A percentile compares a stretch with the other conserved stretches of the same genome.
phyloP scores from a whole-genome alignment of 2,329 filamentous ascomycete genomes.

The Aphanocladium album region DNA sequence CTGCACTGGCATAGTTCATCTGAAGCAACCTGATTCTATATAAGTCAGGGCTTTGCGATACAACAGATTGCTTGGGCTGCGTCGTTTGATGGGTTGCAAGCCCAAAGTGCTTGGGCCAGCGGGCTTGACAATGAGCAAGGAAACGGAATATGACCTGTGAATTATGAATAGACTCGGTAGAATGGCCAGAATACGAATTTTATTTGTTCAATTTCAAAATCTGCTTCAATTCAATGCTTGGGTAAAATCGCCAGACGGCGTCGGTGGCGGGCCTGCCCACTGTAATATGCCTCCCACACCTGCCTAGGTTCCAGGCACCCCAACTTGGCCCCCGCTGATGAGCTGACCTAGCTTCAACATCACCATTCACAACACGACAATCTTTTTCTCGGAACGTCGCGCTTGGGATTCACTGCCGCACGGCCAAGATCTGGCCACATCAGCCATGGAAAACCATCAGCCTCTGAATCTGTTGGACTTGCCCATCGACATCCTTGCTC shows the following conservation, averaged over 20 bases:
- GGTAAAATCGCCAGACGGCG: too few relatives aligned
- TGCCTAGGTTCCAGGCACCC: too few relatives aligned
- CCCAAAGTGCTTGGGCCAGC: slow-evolving; percentile 20
- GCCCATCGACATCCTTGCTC: slow-evolving; percentile 27
- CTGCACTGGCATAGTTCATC: slow-evolving; percentile 26
- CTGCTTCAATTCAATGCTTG: too few relatives aligned
- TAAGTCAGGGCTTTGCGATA: slow-evolving; percentile 22
- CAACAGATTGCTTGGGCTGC: slow-evolving; percentile 23
- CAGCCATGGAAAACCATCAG: neutral
- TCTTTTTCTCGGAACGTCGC: too few relatives aligned
- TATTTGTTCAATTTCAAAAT: slow-evolving; percentile 12
- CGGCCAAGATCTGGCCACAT: too few relatives aligned
- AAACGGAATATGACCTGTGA: slow-evolving; percentile 23
- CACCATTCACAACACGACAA: too few relatives aligned
- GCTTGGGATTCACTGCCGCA: too few relatives aligned
- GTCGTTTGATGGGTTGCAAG: slow-evolving; percentile 19
- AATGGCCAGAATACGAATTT: slow-evolving; percentile 30
- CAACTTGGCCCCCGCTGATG: too few relatives aligned
- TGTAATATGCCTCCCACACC: too few relatives aligned
- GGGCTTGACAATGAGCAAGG: slow-evolving; percentile 16
- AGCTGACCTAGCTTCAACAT: too few relatives aligned
- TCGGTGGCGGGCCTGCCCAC: neutral
- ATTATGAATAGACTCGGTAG: slow-evolving; percentile 34
- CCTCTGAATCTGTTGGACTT: slow-evolving; percentile 28
- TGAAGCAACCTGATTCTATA: slow-evolving; percentile 14